A percentile compares a stretch with the other conserved stretches of the same genome.
These are phyloP conservation scores for Trichoderma pleuroti DNA, from an alignment of 2,329 filamentous ascomycete species.

Conservation along the genomic window DNA sequence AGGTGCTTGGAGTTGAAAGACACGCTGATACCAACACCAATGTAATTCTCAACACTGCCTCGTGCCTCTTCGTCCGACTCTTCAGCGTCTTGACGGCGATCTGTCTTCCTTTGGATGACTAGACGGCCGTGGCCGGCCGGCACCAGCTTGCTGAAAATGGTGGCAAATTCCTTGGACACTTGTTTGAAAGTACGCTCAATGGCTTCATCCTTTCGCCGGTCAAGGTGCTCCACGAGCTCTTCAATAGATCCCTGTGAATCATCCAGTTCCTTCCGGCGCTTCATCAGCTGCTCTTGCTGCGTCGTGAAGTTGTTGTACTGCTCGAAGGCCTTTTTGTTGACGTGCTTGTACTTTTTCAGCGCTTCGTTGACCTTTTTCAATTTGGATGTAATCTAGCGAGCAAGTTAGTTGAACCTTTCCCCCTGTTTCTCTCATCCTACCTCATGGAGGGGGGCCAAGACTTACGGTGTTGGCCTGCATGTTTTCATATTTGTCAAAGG, in stretches of 20 bases:
- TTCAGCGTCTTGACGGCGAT: slow-evolving; percentile 57
- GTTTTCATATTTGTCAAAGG: slow-evolving; percentile 84
- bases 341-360: slow-evolving; percentile 93
- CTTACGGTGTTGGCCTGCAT: slow-evolving; percentile 73
- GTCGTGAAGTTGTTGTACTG: slow-evolving; percentile 97
- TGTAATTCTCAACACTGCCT: slow-evolving; percentile 86
- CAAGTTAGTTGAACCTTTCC: slow-evolving; percentile 17
- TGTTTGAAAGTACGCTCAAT: slow-evolving; percentile 99
- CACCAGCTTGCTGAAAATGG: slow-evolving; percentile 91
- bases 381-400: slow-evolving; percentile 53
- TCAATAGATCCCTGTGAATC: slow-evolving; percentile 83
- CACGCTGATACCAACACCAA: slow-evolving; percentile 91
- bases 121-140: slow-evolving; percentile 88
- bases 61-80: slow-evolving; percentile 68
- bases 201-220: slow-evolving; percentile 94
- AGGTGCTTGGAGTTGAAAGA: slow-evolving; percentile 96
- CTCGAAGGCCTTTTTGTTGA: slow-evolving; percentile 99
- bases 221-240: slow-evolving; percentile 85
- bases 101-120: slow-evolving; percentile 87
- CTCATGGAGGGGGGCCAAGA: background rate
- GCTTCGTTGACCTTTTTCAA: slow-evolving; percentile 90
- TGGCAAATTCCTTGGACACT: slow-evolving; percentile 87
- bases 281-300: slow-evolving; percentile 81
- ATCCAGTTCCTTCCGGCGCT: slow-evolving; percentile 82
- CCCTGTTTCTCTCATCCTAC: no score